phyloP scores from a whole-genome alignment of 768 basidiomycete species.

The Exidia glandulosa region DNA sequence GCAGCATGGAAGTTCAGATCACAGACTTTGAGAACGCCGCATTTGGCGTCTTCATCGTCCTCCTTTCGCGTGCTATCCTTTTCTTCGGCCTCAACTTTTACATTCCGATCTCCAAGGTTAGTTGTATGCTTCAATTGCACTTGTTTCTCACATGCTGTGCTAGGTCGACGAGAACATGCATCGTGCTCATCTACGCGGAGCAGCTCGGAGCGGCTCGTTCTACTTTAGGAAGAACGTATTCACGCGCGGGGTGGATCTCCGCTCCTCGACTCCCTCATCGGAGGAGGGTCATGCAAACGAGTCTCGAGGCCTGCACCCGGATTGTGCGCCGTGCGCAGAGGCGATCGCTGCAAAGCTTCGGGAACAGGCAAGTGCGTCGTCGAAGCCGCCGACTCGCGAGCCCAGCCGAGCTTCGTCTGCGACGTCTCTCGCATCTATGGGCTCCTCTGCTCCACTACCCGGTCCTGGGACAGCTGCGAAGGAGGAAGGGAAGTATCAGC shows the following conservation, averaged over 20 bases:
- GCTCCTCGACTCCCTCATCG: conserved; percentile 8
- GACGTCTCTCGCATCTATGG: neutral
- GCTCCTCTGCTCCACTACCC: neutral
- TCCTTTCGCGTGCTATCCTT: conserved; percentile 88
- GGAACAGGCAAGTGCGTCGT: neutral
- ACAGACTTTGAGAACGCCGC: conserved; percentile 99
- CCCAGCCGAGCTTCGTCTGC: conserved; percentile 23
- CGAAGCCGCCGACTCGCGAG: too few relatives aligned
- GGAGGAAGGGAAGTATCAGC: neutral
- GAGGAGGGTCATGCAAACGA: neutral
- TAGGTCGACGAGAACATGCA: conserved; percentile 98
- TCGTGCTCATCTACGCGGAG: conserved; percentile 76
- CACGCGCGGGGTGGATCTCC: conserved; percentile 33
- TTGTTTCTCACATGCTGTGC: neutral
- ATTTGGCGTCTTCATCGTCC: conserved; percentile 87
- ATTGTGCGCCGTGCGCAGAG: too few relatives aligned
- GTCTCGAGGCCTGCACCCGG: too few relatives aligned
- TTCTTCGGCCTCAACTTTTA: conserved; percentile 89
- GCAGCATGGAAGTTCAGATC: conserved; percentile 98
- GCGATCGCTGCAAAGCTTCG: too few relatives aligned
- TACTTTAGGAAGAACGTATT: conserved; percentile 84
- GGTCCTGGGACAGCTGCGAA: neutral
- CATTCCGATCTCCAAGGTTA: conserved; percentile 90
- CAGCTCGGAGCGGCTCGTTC: conserved; percentile 60
- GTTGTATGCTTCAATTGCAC: neutral